Evolutionary conservation across 495 filamentous ascomycete genomes (phyloP).

Genomic region (Penicillium coprophilum): DNA sequence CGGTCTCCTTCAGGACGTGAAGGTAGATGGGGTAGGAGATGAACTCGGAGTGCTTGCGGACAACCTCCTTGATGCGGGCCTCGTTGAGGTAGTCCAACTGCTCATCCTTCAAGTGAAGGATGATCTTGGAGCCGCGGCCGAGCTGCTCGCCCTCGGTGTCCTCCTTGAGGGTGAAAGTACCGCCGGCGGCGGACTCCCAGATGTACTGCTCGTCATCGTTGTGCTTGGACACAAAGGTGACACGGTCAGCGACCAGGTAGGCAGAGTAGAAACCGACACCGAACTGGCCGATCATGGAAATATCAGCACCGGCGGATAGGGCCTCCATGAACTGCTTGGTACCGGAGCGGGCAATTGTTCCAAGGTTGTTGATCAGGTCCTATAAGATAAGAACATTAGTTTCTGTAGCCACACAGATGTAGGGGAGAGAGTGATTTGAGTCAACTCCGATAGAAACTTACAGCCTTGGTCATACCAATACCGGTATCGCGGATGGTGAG

Average conservation of each 20-base stretch:
- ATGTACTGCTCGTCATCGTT: constrained; percentile 99
- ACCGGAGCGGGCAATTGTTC: constrained; percentile 97
- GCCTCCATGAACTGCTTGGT: constrained; percentile 99
- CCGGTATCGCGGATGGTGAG: constrained; percentile 95
- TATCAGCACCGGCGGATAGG: constrained; percentile 94
- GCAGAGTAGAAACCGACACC: constrained; percentile 99
- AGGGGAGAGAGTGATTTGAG: neutral
- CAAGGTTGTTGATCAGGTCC: constrained; percentile 99
- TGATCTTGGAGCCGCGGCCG: constrained; percentile 94
- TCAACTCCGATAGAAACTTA: constrained; percentile 52
- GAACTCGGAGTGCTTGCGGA: constrained; percentile 99
- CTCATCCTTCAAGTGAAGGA: constrained; percentile 99
- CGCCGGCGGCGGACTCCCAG: constrained; percentile 97
- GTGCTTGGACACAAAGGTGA: constrained; percentile 95
- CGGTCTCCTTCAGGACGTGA: constrained; percentile 96
- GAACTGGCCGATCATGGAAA: constrained; percentile 99
- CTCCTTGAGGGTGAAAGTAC: constrained; percentile 89
- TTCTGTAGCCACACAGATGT: neutral
- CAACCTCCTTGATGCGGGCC: constrained; percentile 99
- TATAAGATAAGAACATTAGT: constrained; percentile 33
- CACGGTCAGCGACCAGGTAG: constrained; percentile 96
- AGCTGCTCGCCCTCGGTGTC: constrained; percentile 90
- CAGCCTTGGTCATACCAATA: constrained; percentile 99
- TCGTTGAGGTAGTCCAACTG: constrained; percentile 98
- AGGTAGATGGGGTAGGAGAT: constrained; percentile 99